Conservation (phyloP, 2,329 filamentous ascomycete species). For the Metarhizium album region DNA sequence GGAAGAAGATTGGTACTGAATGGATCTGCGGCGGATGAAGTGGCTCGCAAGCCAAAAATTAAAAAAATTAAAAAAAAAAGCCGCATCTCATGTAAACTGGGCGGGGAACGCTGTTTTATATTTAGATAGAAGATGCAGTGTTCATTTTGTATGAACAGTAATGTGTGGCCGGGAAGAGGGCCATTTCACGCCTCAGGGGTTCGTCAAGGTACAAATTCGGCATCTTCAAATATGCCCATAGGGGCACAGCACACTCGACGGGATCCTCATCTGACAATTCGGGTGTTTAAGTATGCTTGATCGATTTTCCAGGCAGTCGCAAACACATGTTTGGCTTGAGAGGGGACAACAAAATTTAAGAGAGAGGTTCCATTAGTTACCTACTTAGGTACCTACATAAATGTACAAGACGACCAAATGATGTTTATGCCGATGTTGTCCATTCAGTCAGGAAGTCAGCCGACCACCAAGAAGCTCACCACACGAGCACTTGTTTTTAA, state of each 20-base stretch:
- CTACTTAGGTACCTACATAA: constrained; percentile 8
- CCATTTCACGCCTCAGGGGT: neutral
- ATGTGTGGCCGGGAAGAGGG: neutral
- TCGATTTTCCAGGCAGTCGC: neutral
- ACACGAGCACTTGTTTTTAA: neutral
- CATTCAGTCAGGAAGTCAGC: neutral
- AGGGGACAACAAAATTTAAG: neutral
- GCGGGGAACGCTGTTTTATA: neutral
- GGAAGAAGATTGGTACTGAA: neutral
- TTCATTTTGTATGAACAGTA: neutral
- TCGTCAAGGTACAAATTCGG: neutral
- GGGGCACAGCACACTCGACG: too few species aligned
- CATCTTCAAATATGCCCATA: neutral
- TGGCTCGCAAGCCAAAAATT: neutral
- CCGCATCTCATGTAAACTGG: neutral
- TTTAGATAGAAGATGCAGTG: neutral
- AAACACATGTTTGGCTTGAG: neutral
- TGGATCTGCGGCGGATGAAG: neutral
- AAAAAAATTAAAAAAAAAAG: neutral
- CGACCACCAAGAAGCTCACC: constrained; percentile 1
- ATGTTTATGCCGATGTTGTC: neutral
- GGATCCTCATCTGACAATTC: too few species aligned
- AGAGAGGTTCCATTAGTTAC: constrained; percentile 8
- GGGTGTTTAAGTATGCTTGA: neutral
- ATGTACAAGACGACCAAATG: constrained; percentile 7